Percentiles rank a stretch among this genome's conserved stretches.
These are phyloP conservation scores for Furculomyces boomerangus DNA, from an alignment of 371 early-diverging fungal genomes.

Conservation along the genomic window DNA sequence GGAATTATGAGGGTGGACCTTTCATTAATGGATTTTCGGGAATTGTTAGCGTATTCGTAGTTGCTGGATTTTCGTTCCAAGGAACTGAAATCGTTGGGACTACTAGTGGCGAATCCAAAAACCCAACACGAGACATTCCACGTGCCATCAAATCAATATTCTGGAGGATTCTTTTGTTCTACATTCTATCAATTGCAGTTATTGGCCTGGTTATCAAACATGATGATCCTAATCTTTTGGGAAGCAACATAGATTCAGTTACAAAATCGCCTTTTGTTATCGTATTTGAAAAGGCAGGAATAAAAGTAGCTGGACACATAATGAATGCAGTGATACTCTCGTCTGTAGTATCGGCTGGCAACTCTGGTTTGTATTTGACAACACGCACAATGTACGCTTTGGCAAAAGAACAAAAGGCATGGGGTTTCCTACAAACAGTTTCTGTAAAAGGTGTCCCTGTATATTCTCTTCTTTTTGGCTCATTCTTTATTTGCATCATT, in stretches of 20 bases:
- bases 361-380: slow-evolving; percentile 48
- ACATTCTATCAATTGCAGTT: slow-evolving; percentile 42
- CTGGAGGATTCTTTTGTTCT: slow-evolving; percentile 57
- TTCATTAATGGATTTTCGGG: slow-evolving; percentile 45
- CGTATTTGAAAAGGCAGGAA: slow-evolving; percentile 45
- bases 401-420: slow-evolving; percentile 47
- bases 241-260: slow-evolving; percentile 20
- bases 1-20: slow-evolving; percentile 57
- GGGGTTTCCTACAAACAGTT: slow-evolving; percentile 17
- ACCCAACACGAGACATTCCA: slow-evolving; percentile 51
- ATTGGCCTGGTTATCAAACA: slow-evolving; percentile 50
- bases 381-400: slow-evolving; percentile 44
- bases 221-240: slow-evolving; percentile 30
- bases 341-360: slow-evolving; percentile 47
- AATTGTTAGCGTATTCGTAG: slow-evolving; percentile 46
- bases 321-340: slow-evolving; percentile 51
- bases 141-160: slow-evolving; percentile 48
- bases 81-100: slow-evolving; percentile 63
- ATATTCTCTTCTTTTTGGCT: slow-evolving; percentile 11
- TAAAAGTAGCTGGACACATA: slow-evolving; percentile 37
- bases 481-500: slow-evolving; percentile 12
- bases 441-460: slow-evolving; percentile 17
- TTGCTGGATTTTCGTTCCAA: slow-evolving; percentile 77
- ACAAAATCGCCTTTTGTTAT: slow-evolving; percentile 52
- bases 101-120: slow-evolving; percentile 50